Evolutionary conservation across 768 basidiomycete genomes (phyloP).

Genomic region (Phlebiopsis flavidoalba): DNA sequence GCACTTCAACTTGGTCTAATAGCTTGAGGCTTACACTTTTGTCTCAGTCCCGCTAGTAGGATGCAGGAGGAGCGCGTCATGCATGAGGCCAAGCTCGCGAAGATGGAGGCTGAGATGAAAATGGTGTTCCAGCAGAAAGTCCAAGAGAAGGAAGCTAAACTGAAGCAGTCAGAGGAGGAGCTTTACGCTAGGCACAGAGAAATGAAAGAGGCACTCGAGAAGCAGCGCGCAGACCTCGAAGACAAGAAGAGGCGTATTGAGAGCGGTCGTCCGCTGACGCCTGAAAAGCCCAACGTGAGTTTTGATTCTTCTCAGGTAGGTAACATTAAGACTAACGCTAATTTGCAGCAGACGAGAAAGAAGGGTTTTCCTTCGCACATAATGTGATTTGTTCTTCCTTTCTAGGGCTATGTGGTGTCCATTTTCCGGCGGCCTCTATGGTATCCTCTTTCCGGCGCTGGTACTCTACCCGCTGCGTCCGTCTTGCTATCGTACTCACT

Average conservation of each 20-base stretch:
- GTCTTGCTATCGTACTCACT: slow-evolving; percentile 40
- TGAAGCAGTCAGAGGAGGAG: slow-evolving; percentile 99
- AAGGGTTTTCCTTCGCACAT: slow-evolving; percentile 75
- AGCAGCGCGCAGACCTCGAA: slow-evolving; percentile 91
- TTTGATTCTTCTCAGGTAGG: not conserved
- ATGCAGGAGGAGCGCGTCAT: slow-evolving; percentile 93
- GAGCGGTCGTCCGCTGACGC: slow-evolving; percentile 90
- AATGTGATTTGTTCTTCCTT: slow-evolving; percentile 24
- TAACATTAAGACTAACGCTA: not conserved
- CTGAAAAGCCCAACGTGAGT: slow-evolving; percentile 61
- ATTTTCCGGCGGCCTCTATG: slow-evolving; percentile 9
- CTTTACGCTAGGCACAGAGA: slow-evolving; percentile 97
- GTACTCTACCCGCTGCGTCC: slow-evolving; percentile 26
- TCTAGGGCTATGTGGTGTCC: slow-evolving; percentile 18
- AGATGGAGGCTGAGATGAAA: slow-evolving; percentile 99
- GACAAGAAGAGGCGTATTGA: slow-evolving; percentile 98
- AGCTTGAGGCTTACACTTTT: slow-evolving; percentile 4
- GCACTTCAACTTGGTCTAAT: slow-evolving; percentile 26
- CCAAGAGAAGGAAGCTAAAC: slow-evolving; percentile 97
- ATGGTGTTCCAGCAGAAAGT: slow-evolving; percentile 99
- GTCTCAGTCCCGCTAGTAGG: slow-evolving; percentile 83
- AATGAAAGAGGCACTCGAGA: slow-evolving; percentile 99
- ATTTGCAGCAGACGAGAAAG: slow-evolving; percentile 49
- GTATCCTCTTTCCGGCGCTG: slow-evolving; percentile 28
- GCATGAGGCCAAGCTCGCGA: slow-evolving; percentile 95